phyloP scores from a whole-genome alignment of 1,284 basidiomycete genomes.

The Phaffia rhodozyma region DNA sequence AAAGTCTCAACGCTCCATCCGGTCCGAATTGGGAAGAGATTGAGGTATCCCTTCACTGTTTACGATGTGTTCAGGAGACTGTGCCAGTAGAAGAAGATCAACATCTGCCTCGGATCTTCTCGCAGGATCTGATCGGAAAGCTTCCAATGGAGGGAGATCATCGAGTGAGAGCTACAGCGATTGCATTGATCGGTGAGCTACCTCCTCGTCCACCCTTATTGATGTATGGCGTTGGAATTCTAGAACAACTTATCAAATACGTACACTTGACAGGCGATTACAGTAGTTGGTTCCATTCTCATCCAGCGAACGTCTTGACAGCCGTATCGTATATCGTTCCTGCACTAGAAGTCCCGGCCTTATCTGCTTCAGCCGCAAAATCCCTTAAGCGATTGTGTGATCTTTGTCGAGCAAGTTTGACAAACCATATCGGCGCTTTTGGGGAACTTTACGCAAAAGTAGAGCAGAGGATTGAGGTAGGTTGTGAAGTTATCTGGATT shows the following conservation, averaged over 20 bases:
- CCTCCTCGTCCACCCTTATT: not conserved
- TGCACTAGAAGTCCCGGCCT: slow-evolving; percentile 48
- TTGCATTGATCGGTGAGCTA: slow-evolving; percentile 53
- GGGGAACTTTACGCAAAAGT: slow-evolving; percentile 66
- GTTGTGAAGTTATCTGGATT: slow-evolving; percentile 24
- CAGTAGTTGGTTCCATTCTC: slow-evolving; percentile 64
- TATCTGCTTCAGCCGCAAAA: slow-evolving; percentile 63
- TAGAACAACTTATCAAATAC: not conserved
- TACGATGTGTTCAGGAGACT: slow-evolving; percentile 74
- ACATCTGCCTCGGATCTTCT: slow-evolving; percentile 56
- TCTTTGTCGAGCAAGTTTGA: slow-evolving; percentile 63
- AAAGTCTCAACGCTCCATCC: slow-evolving; percentile 37
- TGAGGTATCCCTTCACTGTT: slow-evolving; percentile 70
- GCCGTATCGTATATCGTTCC: slow-evolving; percentile 61
- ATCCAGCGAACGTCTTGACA: slow-evolving; percentile 38
- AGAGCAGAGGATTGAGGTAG: slow-evolving; percentile 51
- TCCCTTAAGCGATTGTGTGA: slow-evolving; percentile 74
- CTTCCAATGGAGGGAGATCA: slow-evolving; percentile 53
- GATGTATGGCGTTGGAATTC: not conserved
- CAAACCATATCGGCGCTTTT: slow-evolving; percentile 69
- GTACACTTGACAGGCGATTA: slow-evolving; percentile 49
- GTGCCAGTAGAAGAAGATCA: slow-evolving; percentile 58
- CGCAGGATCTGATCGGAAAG: slow-evolving; percentile 51
- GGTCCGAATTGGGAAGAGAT: slow-evolving; percentile 46
- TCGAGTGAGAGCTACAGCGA: slow-evolving; percentile 56